Conservation (phyloP, 805 yeast species). For the Barnettozyma populi region DNA sequence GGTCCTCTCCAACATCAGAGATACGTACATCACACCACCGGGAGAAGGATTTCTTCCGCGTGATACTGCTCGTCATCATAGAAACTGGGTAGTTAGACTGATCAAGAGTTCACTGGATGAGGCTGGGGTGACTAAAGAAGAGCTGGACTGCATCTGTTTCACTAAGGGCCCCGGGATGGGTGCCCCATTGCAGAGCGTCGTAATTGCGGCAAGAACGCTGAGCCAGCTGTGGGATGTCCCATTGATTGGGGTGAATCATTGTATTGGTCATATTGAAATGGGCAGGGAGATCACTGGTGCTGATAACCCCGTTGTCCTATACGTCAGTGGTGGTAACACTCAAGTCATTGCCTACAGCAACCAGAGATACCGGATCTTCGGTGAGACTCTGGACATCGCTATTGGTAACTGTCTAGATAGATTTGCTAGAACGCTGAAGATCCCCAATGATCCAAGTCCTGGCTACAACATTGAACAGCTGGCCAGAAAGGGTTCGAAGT, state of each 20-base stretch:
- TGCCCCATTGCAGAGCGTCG: conserved; percentile 93
- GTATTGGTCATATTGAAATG: conserved; percentile 98
- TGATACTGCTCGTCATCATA: conserved; percentile 94
- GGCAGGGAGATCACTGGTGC: conserved; percentile 99
- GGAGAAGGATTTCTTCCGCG: conserved; percentile 97
- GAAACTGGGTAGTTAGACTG: conserved; percentile 87
- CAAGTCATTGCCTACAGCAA: conserved; percentile 96
- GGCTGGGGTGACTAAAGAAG: conserved; percentile 43
- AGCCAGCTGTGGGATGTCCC: conserved; percentile 79
- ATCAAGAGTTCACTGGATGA: conserved; percentile 61
- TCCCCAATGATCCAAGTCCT: conserved; percentile 92
- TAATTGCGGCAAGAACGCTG: conserved; percentile 83
- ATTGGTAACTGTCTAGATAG: conserved; percentile 95
- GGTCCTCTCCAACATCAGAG: conserved; percentile 85
- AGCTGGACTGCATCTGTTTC: conserved; percentile 79
- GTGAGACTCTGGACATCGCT: conserved; percentile 97
- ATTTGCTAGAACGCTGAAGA: conserved; percentile 85
- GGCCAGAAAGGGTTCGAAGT: conserved; percentile 61
- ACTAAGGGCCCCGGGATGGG: conserved; percentile 99
- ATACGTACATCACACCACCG: conserved; percentile 93
- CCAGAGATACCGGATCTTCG: conserved; percentile 93
- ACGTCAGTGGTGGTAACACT: conserved; percentile 98
- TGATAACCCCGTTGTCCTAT: conserved; percentile 90
- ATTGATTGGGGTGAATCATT: conserved; percentile 91
- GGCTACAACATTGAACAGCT: conserved; percentile 95